Percentiles rank a stretch among this genome's conserved stretches.
These are phyloP conservation scores for Patellifolia procumbens DNA, from an alignment of 179 eudicot genomes.

Conservation along the genomic window DNA sequence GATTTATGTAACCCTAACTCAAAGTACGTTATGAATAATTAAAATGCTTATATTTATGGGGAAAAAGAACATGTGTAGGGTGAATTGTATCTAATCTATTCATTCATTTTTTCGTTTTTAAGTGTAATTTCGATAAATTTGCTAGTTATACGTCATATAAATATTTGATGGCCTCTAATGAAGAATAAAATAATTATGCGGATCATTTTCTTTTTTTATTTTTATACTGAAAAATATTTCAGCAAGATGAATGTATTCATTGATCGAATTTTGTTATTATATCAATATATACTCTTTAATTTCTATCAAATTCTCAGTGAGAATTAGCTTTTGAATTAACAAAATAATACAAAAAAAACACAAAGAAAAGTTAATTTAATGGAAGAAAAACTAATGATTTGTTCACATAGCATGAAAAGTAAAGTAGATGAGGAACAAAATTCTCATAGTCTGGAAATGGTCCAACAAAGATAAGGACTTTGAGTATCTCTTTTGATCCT, in stretches of 20 bases:
- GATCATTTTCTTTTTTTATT: background rate
- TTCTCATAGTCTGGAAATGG: conserved; percentile 39
- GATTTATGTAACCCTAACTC: no score
- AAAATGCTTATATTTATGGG: no score
- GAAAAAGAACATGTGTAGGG: no score
- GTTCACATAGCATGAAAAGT: conserved; percentile 36
- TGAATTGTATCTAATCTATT: no score
- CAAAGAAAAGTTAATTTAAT: conserved; percentile 23
- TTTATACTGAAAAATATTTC: background rate
- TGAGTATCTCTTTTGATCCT: conserved; percentile 44
- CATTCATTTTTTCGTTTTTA: no score
- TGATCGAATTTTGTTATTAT: background rate
- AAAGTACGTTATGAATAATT: no score
- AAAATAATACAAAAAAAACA: background rate
- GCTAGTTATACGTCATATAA: no score
- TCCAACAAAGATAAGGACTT: conserved; percentile 47
- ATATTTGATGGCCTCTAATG: no score
- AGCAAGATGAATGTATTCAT: no score
- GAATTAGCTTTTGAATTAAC: conserved; percentile 4
- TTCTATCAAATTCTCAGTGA: background rate
- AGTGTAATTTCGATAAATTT: no score
- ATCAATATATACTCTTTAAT: background rate
- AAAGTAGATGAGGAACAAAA: conserved; percentile 26
- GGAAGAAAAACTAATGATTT: conserved; percentile 35
- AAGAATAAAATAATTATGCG: no score